These are phyloP conservation scores for Caryopteris hybrid DNA, from an alignment of 305 asterid species.

Conservation along the genomic window DNA sequence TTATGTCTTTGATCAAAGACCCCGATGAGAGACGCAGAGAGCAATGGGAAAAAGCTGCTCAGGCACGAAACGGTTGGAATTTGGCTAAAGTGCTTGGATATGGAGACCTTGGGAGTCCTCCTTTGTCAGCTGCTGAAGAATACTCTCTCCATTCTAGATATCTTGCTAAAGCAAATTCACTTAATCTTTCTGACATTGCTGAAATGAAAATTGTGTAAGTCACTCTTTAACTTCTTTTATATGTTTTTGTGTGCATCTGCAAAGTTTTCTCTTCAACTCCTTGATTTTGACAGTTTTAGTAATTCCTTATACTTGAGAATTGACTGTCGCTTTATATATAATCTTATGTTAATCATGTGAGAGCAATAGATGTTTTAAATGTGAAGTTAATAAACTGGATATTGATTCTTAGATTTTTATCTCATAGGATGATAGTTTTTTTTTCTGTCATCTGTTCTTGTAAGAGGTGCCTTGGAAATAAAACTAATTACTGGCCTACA, in stretches of 20 bases:
- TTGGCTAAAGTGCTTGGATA: slow-evolving; percentile 76
- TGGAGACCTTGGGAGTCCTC: slow-evolving; percentile 90
- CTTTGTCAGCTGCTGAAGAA: slow-evolving; percentile 91
- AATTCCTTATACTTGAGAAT: neutral
- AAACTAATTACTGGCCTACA: neutral
- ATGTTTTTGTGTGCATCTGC: neutral
- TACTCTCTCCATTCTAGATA: slow-evolving; percentile 95
- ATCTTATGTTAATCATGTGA: neutral
- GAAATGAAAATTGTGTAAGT: slow-evolving; percentile 98
- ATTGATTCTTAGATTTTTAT: neutral
- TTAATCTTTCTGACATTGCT: slow-evolving; percentile 84
- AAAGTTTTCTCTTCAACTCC: neutral
- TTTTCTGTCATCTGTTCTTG: no score
- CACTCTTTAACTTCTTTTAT: neutral
- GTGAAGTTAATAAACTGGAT: neutral
- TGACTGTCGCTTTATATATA: neutral
- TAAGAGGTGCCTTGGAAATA: neutral
- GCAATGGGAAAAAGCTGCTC: slow-evolving; percentile 91
- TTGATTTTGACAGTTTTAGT: neutral
- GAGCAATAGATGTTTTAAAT: neutral
- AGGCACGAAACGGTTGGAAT: slow-evolving; percentile 74
- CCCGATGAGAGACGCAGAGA: slow-evolving; percentile 90
- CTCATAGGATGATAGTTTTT: neutral
- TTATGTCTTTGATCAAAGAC: slow-evolving; percentile 95
- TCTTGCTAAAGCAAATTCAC: slow-evolving; percentile 91